phyloP scores from a whole-genome alignment of 2,329 filamentous ascomycete species.

The Penicillium sclerotiorum region DNA sequence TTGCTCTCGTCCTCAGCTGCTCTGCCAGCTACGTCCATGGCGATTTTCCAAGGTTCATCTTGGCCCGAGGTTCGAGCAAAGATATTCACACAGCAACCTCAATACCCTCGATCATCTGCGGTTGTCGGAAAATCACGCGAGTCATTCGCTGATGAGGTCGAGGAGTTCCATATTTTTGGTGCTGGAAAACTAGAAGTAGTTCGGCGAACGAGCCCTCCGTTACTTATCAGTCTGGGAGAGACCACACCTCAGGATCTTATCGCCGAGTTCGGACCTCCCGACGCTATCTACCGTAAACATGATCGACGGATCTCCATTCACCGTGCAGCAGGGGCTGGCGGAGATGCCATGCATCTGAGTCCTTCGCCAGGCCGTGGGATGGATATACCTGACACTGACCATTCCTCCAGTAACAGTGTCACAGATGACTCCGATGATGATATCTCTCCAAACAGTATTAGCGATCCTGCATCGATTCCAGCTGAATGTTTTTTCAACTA shows the following conservation, averaged over 20 bases:
- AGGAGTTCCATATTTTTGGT: conserved; percentile 75
- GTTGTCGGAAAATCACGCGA: conserved; percentile 73
- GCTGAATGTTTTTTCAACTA: conserved; percentile 89
- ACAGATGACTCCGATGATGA: conserved; percentile 71
- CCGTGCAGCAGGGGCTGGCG: conserved; percentile 35
- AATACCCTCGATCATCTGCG: conserved; percentile 72
- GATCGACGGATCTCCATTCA: conserved; percentile 89
- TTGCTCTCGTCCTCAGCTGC: conserved; percentile 78
- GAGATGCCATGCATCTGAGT: conserved; percentile 38
- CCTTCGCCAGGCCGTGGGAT: conserved; percentile 39
- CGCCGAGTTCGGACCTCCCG: conserved; percentile 86
- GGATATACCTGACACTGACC: conserved; percentile 67
- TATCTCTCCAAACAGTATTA: conserved; percentile 55
- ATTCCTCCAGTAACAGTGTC: conserved; percentile 71
- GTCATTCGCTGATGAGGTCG: conserved; percentile 83
- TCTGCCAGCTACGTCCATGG: conserved; percentile 80
- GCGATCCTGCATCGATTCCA: conserved; percentile 58
- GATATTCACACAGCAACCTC: conserved; percentile 74
- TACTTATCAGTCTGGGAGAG: conserved; percentile 76
- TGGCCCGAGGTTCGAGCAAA: conserved; percentile 81
- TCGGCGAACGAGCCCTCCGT: conserved; percentile 67
- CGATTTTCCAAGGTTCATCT: conserved; percentile 84
- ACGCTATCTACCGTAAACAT: conserved; percentile 90
- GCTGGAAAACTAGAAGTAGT: conserved; percentile 77
- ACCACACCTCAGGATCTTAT: conserved; percentile 92